phyloP scores from a whole-genome alignment of 2,329 filamentous ascomycete species.

The Ophiostoma montium region DNA sequence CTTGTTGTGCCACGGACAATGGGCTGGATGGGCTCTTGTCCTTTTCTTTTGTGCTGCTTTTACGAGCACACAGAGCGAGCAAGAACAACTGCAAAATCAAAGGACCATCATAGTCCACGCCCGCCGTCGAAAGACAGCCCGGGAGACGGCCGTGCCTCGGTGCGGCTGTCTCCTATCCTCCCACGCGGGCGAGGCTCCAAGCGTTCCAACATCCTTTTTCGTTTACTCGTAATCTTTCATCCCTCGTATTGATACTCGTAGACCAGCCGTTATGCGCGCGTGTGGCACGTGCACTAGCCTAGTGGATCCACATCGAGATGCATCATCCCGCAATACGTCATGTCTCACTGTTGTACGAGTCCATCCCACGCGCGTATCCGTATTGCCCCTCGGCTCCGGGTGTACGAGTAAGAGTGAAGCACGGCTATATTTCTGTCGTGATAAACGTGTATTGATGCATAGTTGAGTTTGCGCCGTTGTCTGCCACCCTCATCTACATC shows the following conservation, averaged over 20 bases:
- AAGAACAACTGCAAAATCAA: background rate
- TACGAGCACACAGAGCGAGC: background rate
- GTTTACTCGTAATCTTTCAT: background rate
- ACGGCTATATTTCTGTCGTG: too few relatives aligned
- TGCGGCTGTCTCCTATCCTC: background rate
- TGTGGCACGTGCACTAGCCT: too few relatives aligned
- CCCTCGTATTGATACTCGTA: background rate
- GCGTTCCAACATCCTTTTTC: background rate
- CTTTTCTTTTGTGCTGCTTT: background rate
- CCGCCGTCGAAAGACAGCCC: background rate
- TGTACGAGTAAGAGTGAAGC: too few relatives aligned
- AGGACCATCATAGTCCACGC: slow-evolving; percentile 4
- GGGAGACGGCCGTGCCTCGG: background rate
- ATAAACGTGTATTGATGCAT: too few relatives aligned
- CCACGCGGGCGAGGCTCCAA: slow-evolving; percentile 2
- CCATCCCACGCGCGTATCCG: too few relatives aligned
- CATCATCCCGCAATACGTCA: background rate
- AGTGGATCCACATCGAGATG: too few relatives aligned
- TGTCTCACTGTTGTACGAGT: too few relatives aligned
- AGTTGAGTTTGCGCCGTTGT: too few relatives aligned
- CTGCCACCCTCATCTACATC: too few relatives aligned
- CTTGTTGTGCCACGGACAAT: background rate
- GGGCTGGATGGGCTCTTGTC: background rate
- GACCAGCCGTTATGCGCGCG: too few relatives aligned
- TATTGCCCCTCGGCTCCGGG: too few relatives aligned